A percentile compares a stretch with the other conserved stretches of the same genome.
phyloP scores from a whole-genome alignment of 2,329 filamentous ascomycete genomes.

The Talaromyces sp. region DNA sequence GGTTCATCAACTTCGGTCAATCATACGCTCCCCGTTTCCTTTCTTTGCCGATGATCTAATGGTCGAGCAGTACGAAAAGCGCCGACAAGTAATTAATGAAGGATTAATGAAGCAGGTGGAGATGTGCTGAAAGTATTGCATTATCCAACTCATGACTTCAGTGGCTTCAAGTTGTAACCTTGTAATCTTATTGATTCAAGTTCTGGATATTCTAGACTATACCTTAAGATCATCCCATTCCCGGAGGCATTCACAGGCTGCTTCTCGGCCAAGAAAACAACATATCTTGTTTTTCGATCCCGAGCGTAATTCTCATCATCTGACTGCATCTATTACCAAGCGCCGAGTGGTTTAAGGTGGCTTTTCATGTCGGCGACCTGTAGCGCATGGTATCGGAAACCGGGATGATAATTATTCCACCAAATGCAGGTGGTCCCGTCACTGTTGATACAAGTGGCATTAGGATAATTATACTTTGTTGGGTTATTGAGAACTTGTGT shows the following conservation, averaged over 20 bases:
- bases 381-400: conserved; percentile 30
- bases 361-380: conserved; percentile 37
- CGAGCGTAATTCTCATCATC: too few species aligned
- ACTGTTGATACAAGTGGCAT: conserved; percentile 32
- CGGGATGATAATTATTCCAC: conserved; percentile 39
- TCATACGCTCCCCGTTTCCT: too few species aligned
- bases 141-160: too few species aligned
- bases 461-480: conserved; percentile 26
- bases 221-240: too few species aligned
- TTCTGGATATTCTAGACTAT: neutral
- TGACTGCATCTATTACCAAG: conserved; percentile 22
- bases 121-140: too few species aligned
- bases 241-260: neutral
- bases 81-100: too few species aligned
- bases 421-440: conserved; percentile 34
- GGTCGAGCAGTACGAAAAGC: too few species aligned
- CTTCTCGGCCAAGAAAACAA: too few species aligned
- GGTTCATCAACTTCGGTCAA: too few species aligned
- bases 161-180: neutral
- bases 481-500: conserved; percentile 31
- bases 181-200: neutral
- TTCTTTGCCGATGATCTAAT: too few species aligned
- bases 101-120: too few species aligned
- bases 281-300: too few species aligned
- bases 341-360: conserved; percentile 21